A percentile compares a stretch with the other conserved stretches of the same genome.
Evolutionary conservation across 257 asterid species (phyloP).

Genomic region (Oldenlandia corymbosa): DNA sequence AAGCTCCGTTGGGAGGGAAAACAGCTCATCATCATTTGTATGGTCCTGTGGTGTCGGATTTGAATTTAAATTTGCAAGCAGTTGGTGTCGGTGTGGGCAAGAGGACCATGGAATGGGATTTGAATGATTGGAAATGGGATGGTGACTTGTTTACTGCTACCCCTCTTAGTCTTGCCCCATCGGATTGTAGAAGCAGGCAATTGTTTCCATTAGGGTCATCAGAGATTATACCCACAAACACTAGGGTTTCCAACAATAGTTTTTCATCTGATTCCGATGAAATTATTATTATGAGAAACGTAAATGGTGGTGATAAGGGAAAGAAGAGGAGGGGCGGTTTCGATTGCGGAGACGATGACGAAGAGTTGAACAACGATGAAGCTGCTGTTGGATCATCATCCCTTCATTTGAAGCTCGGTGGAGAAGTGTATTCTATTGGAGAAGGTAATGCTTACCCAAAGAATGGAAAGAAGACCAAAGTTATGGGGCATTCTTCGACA

Average conservation of each 20-base stretch:
- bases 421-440: conserved; percentile 42
- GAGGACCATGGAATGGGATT: conserved; percentile 70
- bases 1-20: conserved; percentile 33
- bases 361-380: too few relatives aligned
- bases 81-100: conserved; percentile 48
- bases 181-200: conserved; percentile 62
- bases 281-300: conserved; percentile 10
- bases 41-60: conserved; percentile 40
- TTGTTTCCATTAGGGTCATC: conserved; percentile 45
- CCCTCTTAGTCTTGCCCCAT: conserved; percentile 41
- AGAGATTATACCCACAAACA: conserved; percentile 28
- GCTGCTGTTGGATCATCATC: conserved; percentile 49
- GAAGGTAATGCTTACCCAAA: conserved; percentile 41
- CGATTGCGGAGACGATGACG: conserved; percentile 41
- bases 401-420: conserved; percentile 79
- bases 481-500: conserved; percentile 34
- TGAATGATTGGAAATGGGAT: conserved; percentile 92
- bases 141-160: conserved; percentile 68
- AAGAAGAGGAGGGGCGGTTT: conserved; percentile 53
- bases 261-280: conserved; percentile 39
- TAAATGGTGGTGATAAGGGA: conserved; percentile 43
- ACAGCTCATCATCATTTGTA: conserved; percentile 19
- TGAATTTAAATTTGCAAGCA: too few relatives aligned
- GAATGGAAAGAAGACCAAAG: conserved; percentile 66
- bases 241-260: conserved; percentile 28